Evolutionary conservation across 2,329 filamentous ascomycete species (phyloP).

Genomic region (Colletotrichum tabaci): DNA sequence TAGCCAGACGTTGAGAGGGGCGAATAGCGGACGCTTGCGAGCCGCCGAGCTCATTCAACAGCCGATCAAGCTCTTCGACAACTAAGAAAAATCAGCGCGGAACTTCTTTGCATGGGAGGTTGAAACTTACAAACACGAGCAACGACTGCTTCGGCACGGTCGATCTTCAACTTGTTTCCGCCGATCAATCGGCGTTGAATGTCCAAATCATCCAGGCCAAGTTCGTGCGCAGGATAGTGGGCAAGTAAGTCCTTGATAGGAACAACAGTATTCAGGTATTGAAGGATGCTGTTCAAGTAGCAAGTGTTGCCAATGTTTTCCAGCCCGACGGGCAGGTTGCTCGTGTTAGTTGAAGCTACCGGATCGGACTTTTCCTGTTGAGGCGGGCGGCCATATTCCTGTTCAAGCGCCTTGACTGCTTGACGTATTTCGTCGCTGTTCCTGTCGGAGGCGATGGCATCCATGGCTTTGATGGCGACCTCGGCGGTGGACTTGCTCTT

Average conservation of each 20-base stretch:
- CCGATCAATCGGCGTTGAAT: constrained; percentile 81
- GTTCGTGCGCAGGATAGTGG: constrained; percentile 79
- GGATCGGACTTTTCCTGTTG: constrained; percentile 1
- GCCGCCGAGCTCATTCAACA: constrained; percentile 81
- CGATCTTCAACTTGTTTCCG: constrained; percentile 69
- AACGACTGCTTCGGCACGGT: constrained; percentile 71
- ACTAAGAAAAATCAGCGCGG: constrained; percentile 69
- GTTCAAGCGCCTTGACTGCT: constrained; percentile 10
- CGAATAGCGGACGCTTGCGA: constrained; percentile 74
- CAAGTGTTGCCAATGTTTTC: constrained; percentile 98
- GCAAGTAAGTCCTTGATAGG: constrained; percentile 86
- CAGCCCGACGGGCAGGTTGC: constrained; percentile 83
- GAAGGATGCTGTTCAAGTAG: constrained; percentile 95
- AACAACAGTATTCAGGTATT: constrained; percentile 93
- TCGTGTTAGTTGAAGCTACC: not conserved
- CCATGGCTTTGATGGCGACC: constrained; percentile 31
- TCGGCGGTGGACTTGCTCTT: constrained; percentile 22
- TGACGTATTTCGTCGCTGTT: constrained; percentile 28
- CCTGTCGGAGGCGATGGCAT: constrained; percentile 26
- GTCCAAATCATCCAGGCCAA: constrained; percentile 75
- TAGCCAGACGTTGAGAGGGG: constrained; percentile 83
- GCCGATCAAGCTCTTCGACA: constrained; percentile 77
- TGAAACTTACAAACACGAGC: constrained; percentile 81
- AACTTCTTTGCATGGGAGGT: constrained; percentile 53
- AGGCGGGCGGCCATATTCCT: not conserved